Percentiles rank a stretch among this genome's conserved stretches.
phyloP scores from a whole-genome alignment of 2,329 filamentous ascomycete species.

The Xylaria sp. region DNA sequence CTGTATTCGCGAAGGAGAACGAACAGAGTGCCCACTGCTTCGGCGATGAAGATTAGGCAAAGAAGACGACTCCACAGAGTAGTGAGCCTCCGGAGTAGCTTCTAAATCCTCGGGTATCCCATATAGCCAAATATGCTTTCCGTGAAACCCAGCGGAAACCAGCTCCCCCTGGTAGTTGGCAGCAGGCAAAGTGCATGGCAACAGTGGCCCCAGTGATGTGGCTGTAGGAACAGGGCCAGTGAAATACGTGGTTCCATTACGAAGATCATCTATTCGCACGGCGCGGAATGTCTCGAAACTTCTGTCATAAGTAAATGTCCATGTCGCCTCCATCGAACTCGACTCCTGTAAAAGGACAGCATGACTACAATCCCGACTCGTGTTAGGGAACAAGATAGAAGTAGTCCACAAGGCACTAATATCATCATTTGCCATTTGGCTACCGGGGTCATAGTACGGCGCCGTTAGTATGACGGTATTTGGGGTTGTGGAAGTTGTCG shows the following conservation, averaged over 20 bases:
- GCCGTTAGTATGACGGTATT: slow-evolving; percentile 82
- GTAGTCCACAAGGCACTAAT: slow-evolving; percentile 85
- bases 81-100: slow-evolving; percentile 61
- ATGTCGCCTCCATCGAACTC: slow-evolving; percentile 72
- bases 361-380: slow-evolving; percentile 82
- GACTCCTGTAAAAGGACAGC: slow-evolving; percentile 75
- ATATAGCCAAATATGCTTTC: slow-evolving; percentile 81
- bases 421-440: slow-evolving; percentile 72
- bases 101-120: slow-evolving; percentile 80
- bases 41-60: slow-evolving; percentile 51
- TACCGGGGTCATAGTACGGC: slow-evolving; percentile 80
- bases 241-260: slow-evolving; percentile 83
- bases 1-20: slow-evolving; percentile 54
- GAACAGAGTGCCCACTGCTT: slow-evolving; percentile 57
- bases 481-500: slow-evolving; percentile 70
- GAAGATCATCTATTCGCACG: slow-evolving; percentile 78
- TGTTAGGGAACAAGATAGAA: slow-evolving; percentile 85
- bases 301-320: slow-evolving; percentile 82
- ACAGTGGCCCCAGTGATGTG: slow-evolving; percentile 65
- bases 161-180: slow-evolving; percentile 77
- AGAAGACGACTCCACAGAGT: slow-evolving; percentile 47
- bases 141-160: slow-evolving; percentile 78
- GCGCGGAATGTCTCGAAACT: slow-evolving; percentile 82
- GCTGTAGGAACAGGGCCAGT: slow-evolving; percentile 72
- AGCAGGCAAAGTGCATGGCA: slow-evolving; percentile 76